Evolutionary conservation across 1,284 basidiomycete genomes (phyloP).

Genomic region (Rhodotorula mucilaginosa): DNA sequence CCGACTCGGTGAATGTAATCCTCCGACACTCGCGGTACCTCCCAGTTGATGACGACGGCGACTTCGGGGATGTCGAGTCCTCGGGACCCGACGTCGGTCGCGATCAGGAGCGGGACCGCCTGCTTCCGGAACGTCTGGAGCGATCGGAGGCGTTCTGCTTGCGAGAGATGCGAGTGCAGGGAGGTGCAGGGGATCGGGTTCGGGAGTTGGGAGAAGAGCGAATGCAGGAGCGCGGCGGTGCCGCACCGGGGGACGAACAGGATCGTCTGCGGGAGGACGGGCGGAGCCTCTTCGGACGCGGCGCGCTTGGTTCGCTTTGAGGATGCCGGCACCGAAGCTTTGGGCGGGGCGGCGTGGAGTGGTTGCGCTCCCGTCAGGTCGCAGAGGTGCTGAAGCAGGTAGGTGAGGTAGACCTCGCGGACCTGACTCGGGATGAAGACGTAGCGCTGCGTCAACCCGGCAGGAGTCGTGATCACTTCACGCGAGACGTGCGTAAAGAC

Average conservation of each 20-base stretch:
- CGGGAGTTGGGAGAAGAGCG: constrained; percentile 76
- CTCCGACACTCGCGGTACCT: constrained; percentile 77
- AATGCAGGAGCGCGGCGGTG: constrained; percentile 68
- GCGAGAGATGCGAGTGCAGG: constrained; percentile 87
- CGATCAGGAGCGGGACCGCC: constrained; percentile 86
- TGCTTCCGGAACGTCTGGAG: constrained; percentile 82
- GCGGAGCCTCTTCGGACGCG: constrained; percentile 51
- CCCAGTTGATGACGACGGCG: constrained; percentile 98
- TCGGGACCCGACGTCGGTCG: constrained; percentile 91
- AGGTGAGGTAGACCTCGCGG: constrained; percentile 86
- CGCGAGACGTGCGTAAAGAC: constrained; percentile 84
- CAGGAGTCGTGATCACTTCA: constrained; percentile 74
- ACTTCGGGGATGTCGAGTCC: constrained; percentile 97
- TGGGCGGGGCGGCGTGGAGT: constrained; percentile 6
- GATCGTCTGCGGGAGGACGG: constrained; percentile 76
- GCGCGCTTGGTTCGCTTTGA: constrained; percentile 44
- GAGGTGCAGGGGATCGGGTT: constrained; percentile 72
- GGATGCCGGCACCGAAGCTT: not conserved
- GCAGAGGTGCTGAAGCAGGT: constrained; percentile 74
- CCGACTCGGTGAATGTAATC: constrained; percentile 63
- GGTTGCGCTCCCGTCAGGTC: constrained; percentile 43
- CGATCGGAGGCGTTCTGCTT: constrained; percentile 79
- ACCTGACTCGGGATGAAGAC: constrained; percentile 92
- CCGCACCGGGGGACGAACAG: constrained; percentile 87
- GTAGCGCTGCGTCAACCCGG: constrained; percentile 80